phyloP scores from a whole-genome alignment of 202 grass and related monocot genomes.

The Hordeum pubiflorum region DNA sequence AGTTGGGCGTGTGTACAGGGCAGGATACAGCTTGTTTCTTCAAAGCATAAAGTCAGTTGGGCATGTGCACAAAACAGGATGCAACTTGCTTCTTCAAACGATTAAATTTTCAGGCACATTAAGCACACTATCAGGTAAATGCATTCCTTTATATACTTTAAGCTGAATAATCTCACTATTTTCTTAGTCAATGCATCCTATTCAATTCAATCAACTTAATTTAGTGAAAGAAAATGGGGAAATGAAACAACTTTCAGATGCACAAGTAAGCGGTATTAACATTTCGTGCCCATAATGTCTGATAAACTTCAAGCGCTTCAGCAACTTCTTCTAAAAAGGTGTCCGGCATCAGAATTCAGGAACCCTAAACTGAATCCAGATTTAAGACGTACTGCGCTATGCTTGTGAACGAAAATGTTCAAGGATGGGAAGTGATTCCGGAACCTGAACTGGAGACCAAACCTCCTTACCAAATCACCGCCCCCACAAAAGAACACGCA shows the following conservation, averaged over 20 bases:
- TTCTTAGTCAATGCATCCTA: too few relatives aligned
- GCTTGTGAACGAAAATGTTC: neutral
- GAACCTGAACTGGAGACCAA: neutral
- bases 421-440: neutral
- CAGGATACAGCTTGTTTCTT: too few relatives aligned
- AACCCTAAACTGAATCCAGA: neutral
- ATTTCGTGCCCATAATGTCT: too few relatives aligned
- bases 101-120: neutral
- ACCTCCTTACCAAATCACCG: neutral
- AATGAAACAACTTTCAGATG: neutral
- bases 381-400: neutral
- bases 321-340: too few relatives aligned
- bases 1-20: too few relatives aligned
- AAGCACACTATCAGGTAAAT: neutral
- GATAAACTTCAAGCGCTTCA: too few relatives aligned
- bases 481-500: neutral
- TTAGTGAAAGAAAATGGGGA: neutral
- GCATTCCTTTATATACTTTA: neutral
- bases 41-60: too few relatives aligned
- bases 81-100: neutral
- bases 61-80: neutral
- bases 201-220: constrained; percentile 1
- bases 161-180: neutral
- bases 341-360: too few relatives aligned
- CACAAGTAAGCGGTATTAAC: too few relatives aligned